Base-by-base conservation (phyloP, 108 stramenopile species). In the Pseudonitzschia multistriata region DNA sequence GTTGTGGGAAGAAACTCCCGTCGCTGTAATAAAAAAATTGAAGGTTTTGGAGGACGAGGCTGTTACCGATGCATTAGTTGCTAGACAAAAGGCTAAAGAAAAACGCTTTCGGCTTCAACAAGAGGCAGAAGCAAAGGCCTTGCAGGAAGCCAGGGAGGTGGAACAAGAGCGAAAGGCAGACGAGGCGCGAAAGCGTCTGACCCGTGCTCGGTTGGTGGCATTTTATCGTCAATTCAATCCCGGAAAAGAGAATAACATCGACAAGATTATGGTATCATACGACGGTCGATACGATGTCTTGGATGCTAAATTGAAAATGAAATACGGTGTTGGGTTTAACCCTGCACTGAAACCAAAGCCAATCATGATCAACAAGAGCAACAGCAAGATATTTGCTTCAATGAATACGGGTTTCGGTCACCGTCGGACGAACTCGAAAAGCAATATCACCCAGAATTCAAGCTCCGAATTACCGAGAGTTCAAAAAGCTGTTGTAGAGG, bases 251-350 rank as follows among this genome's bases (percentile, higher is more conserved):
- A 79, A 74, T 29, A 87, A 91, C 35, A 74, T 94, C 37, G 90
- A 94, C 67, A 70, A 85, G 53, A 91, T 94, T 50, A 70, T 90
- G 53, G 76, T 79, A 54, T 77, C 78, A 21, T 94, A 88, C 49
- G 83, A 83, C 10, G 90, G 87, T 28, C 88, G 90, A 24, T 85
- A 84, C 13, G 87, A 85, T 30, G 83, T 90, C 29, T 79, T 94
- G 49, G 83, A 91, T 70, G 68, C 79, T 19, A 94, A 92, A 68
- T 57, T 94, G 17, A 83, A 85, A 42, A 63, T 68, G 48, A 94
- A 91, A 76, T 93, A 93, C 50, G 89, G 89, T 1, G 76, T 79
- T 74, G 88, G 88, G 7, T 93, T 93, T 74, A 82, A 89, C 49
- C 89, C 89, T 15, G 88, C 88, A 8, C 68, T 87, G 25, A 76